Evolutionary conservation across 2,329 filamentous ascomycete species (phyloP), one percentile per base, ranked within the genome.

Genomic region (Alternaria dauci): DNA sequence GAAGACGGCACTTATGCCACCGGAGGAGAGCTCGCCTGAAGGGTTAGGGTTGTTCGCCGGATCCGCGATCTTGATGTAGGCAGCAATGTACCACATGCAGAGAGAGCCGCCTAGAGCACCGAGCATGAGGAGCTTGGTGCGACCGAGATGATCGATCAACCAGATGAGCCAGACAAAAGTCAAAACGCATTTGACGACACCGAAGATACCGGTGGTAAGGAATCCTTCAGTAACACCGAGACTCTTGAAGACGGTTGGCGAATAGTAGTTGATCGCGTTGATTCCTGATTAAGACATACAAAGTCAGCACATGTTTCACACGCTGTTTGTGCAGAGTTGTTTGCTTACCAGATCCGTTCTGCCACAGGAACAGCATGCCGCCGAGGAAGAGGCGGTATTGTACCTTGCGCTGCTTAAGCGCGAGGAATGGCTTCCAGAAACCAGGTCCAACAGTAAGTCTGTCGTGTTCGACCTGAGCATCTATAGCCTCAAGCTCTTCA

Each of bases 211-310:
- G 0, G 91, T 93, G 0, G 90, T 91, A n/a, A 91, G 79, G 62
- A 90, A 82, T 23, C 83, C 82, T 14, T 86, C 86, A 1, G 77
- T 83, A 14, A 91, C 79, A n/a, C 89, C 89, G 34, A 91, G 85
- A 16, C 83, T 85, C 59, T 83, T 84, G 82, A 93, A 92, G 8
- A 92, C 86, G 0, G 86, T 89, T 0, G 90, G 89, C 1, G 82
- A 92, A 80, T 92, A 93, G 81, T 92, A 93, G 80, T 91, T 89
- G 52, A 89, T 73, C 26, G 90, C 90, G 68, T 93, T 92, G 81
- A 93, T 93, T 3, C 91, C 91, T 2, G 32, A 36, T 36, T 36
- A 36, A 16, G 14, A 12, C 16, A 16, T 12, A 36, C 32, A 36
- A 16, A 16, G 32, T 36, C 32, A 30, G 28, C 11, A 30, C 11